Conservation (phyloP, 1,284 basidiomycete species). For the Sanghuangporus baumii region DNA sequence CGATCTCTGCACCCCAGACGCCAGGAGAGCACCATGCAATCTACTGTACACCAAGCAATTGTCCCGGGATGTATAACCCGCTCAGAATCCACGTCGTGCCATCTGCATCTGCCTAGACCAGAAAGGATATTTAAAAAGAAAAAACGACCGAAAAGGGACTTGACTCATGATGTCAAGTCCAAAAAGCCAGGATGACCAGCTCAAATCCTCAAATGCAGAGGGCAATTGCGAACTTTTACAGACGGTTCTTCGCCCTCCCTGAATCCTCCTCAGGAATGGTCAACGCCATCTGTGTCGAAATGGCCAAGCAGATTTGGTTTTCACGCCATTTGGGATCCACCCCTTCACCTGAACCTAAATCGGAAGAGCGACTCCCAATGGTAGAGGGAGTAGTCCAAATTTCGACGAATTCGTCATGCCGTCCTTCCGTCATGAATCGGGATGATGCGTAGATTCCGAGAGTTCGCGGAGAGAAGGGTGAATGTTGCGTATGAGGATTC, state of each 20-base stretch:
- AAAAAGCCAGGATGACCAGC: no score
- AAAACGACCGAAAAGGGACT: no score
- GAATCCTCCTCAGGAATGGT: slow-evolving; percentile 30
- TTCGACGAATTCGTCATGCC: slow-evolving; percentile 53
- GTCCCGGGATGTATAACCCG: no score
- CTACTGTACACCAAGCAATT: no score
- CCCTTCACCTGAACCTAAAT: not conserved
- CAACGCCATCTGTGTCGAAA: slow-evolving; percentile 56
- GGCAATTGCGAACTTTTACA: not conserved
- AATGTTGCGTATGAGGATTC: slow-evolving; percentile 12
- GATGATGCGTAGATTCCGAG: slow-evolving; percentile 48
- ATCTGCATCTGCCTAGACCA: no score
- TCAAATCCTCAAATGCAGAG: not conserved
- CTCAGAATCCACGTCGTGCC: no score
- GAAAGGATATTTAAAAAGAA: no score
- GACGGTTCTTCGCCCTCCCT: not conserved
- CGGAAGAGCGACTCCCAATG: slow-evolving; percentile 30
- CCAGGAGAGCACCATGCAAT: no score
- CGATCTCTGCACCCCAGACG: no score
- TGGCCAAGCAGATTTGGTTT: slow-evolving; percentile 52
- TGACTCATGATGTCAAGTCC: no score
- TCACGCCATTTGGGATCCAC: slow-evolving; percentile 43
- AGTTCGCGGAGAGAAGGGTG: slow-evolving; percentile 37
- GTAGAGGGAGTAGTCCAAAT: slow-evolving; percentile 58
- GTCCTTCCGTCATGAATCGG: slow-evolving; percentile 44